phyloP scores from a whole-genome alignment of 768 basidiomycete genomes.

The Phlebiopsis flavidoalba region DNA sequence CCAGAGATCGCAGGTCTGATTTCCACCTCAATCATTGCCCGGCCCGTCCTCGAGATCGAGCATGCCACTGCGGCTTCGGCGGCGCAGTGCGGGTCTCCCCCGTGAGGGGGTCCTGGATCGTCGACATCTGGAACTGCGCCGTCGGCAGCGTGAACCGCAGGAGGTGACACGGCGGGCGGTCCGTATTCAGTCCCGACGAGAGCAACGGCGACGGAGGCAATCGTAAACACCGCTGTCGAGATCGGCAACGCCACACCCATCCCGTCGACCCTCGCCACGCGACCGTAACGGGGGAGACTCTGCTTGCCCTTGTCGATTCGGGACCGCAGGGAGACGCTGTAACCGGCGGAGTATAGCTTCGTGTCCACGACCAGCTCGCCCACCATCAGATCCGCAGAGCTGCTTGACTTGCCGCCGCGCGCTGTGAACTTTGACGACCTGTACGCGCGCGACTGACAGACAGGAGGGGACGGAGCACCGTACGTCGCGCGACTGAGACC shows the following conservation, averaged over 20 bases:
- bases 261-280: slow-evolving; percentile 2
- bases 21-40: slow-evolving; percentile 51
- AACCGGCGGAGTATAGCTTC: slow-evolving; percentile 76
- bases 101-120: slow-evolving; percentile 77
- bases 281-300: slow-evolving; percentile 30
- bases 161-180: slow-evolving; percentile 61
- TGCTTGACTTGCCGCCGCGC: slow-evolving; percentile 51
- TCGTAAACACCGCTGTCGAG: slow-evolving; percentile 57
- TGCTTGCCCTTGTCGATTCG: slow-evolving; percentile 33
- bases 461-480: no score
- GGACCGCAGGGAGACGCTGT: slow-evolving; percentile 46
- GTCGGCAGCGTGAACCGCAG: slow-evolving; percentile 78
- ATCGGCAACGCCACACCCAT: slow-evolving; percentile 43
- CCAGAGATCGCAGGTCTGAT: slow-evolving; percentile 43
- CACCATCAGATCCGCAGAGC: slow-evolving; percentile 66
- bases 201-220: slow-evolving; percentile 82
- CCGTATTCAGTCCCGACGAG: slow-evolving; percentile 58
- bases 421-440: slow-evolving; percentile 48
- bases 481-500: slow-evolving; percentile 17
- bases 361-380: slow-evolving; percentile 79
- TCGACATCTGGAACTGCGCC: slow-evolving; percentile 70
- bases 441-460: slow-evolving; percentile 32
- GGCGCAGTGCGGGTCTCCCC: slow-evolving; percentile 57
- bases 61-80: slow-evolving; percentile 70
- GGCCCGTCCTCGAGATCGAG: slow-evolving; percentile 54